Conservation (phyloP, 2,329 filamentous ascomycete genomes). For the Xylaria sp. region DNA sequence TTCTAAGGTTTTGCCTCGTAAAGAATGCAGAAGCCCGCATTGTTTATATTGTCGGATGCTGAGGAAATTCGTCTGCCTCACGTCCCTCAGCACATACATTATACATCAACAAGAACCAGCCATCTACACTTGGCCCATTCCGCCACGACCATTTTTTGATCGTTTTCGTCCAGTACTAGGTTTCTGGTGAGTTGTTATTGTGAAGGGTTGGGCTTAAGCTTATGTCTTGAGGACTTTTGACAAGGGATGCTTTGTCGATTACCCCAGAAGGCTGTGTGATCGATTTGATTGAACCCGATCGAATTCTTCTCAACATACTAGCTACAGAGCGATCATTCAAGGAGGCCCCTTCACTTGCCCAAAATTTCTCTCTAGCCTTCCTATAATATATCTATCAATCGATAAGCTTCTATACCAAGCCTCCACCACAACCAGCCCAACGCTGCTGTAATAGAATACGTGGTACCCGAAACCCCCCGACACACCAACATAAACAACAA, state of each 20-base stretch:
- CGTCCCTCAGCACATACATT: too few relatives aligned
- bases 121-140: too few relatives aligned
- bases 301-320: not conserved
- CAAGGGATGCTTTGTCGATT: not conserved
- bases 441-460: not conserved
- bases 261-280: not conserved
- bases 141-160: too few relatives aligned
- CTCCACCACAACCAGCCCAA: not conserved
- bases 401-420: not conserved
- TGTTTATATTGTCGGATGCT: too few relatives aligned
- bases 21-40: too few relatives aligned
- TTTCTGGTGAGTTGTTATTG: not conserved
- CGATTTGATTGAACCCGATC: not conserved
- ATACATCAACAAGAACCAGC: too few relatives aligned
- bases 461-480: not conserved
- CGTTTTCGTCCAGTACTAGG: too few relatives aligned
- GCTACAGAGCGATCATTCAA: not conserved
- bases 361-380: not conserved
- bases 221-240: not conserved
- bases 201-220: not conserved
- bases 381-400: not conserved
- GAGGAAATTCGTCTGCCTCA: too few relatives aligned
- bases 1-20: too few relatives aligned
- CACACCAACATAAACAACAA: not conserved
- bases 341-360: not conserved